Percentiles rank a stretch among this genome's conserved stretches.
These are phyloP conservation scores for Geranomyces variabilis DNA, from an alignment of 192 early-diverging fungal genomes.

Conservation along the genomic window DNA sequence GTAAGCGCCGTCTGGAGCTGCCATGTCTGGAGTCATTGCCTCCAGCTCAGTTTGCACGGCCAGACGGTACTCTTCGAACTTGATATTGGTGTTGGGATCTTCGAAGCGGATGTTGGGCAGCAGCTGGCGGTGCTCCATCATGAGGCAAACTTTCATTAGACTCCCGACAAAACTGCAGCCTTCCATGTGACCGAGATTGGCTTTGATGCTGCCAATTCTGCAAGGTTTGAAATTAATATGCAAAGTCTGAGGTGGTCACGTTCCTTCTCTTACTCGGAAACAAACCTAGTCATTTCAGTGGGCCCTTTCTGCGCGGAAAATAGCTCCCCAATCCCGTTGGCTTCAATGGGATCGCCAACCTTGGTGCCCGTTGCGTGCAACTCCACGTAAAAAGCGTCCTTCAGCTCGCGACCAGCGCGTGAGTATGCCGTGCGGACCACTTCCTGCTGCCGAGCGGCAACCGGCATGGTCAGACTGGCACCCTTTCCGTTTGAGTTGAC, in stretches of 20 bases:
- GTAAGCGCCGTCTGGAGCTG: constrained; percentile 16
- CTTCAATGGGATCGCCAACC: constrained; percentile 46
- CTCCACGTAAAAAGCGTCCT: constrained; percentile 39
- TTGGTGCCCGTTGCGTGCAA: constrained; percentile 39
- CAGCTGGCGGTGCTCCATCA: constrained; percentile 21
- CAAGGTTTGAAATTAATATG: not conserved
- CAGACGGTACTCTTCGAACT: constrained; percentile 29
- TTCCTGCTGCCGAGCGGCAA: constrained; percentile 17
- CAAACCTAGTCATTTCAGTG: not conserved
- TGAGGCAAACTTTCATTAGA: constrained; percentile 40
- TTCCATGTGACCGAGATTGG: constrained; percentile 40
- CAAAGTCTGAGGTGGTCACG: not conserved
- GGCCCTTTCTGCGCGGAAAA: constrained; percentile 7
- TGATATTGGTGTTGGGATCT: constrained; percentile 35
- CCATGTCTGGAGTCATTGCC: constrained; percentile 7
- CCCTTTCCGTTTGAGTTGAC: constrained; percentile 45
- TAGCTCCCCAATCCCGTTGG: constrained; percentile 34
- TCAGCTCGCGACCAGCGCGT: constrained; percentile 17
- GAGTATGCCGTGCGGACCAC: constrained; percentile 24
- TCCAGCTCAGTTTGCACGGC: constrained; percentile 36
- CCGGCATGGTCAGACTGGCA: constrained; percentile 35
- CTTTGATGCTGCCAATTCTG: constrained; percentile 38
- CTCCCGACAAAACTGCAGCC: constrained; percentile 17
- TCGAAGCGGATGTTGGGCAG: constrained; percentile 35
- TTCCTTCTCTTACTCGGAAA: not conserved